These are phyloP conservation scores for Fusarium citri DNA, from an alignment of 2,329 filamentous ascomycete genomes.

Conservation along the genomic window DNA sequence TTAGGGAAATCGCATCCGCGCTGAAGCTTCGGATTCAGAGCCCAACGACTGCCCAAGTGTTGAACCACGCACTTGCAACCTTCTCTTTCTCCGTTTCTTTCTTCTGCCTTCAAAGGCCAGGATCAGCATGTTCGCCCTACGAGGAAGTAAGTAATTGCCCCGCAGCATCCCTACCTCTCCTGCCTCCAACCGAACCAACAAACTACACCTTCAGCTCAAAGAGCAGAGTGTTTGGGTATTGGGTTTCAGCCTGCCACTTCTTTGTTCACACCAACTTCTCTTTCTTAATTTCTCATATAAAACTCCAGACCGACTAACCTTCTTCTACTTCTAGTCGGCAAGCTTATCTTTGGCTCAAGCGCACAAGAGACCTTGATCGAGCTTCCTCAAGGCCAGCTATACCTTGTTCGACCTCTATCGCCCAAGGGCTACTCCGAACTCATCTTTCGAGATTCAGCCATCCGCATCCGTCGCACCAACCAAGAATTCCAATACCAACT, in stretches of 20 bases:
- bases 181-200: conserved; percentile 30
- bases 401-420: conserved; percentile 93
- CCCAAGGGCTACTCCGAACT: conserved; percentile 98
- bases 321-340: conserved; percentile 72
- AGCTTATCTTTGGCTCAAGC: conserved; percentile 88
- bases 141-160: conserved; percentile 52
- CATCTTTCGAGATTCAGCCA: conserved; percentile 97
- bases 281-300: not conserved
- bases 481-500: conserved; percentile 98
- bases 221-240: not conserved
- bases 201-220: conserved; percentile 16
- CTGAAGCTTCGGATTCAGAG: conserved; percentile 14
- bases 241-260: conserved; percentile 6
- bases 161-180: conserved; percentile 36
- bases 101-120: conserved; percentile 19
- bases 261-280: not conserved
- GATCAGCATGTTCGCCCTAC: conserved; percentile 54
- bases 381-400: conserved; percentile 94
- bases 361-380: conserved; percentile 95
- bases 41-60: not conserved
- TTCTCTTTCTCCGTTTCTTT: conserved; percentile 4
- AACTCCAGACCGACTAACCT: conserved; percentile 29
- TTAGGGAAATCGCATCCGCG: conserved; percentile 5
- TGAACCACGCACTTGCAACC: conserved; percentile 7
- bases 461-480: conserved; percentile 90